phyloP scores from a whole-genome alignment of 176 grass and related monocot species.

The Hyparrhenia diplandra region DNA sequence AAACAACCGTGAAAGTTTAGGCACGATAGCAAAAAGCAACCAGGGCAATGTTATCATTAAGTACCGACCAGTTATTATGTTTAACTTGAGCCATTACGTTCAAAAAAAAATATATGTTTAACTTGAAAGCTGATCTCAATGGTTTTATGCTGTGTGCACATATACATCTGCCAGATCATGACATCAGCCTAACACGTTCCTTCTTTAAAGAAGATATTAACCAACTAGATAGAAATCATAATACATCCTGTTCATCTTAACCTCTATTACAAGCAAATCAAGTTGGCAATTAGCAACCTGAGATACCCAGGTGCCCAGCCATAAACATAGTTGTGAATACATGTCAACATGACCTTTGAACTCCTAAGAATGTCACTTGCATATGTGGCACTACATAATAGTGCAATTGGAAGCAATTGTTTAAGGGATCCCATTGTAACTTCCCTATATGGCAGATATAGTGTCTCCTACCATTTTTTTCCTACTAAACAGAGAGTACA shows the following conservation, averaged over 20 bases:
- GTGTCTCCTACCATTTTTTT: not conserved
- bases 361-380: not conserved
- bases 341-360: not conserved
- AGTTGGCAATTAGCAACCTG: not conserved
- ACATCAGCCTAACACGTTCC: not conserved
- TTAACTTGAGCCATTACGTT: too few relatives aligned
- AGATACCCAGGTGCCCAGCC: not conserved
- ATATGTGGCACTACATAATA: not conserved
- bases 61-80: constrained; percentile 1
- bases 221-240: not conserved
- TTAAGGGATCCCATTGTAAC: too few relatives aligned
- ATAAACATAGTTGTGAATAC: not conserved
- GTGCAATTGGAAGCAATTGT: not conserved
- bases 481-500: not conserved
- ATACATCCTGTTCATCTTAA: not conserved
- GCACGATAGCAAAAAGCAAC: not conserved
- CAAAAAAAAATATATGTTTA: too few relatives aligned
- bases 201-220: not conserved
- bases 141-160: not conserved
- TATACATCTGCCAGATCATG: not conserved
- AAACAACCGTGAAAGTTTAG: not conserved
- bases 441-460: not conserved
- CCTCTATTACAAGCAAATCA: not conserved
- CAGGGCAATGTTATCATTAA: not conserved
- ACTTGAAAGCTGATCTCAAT: not conserved